Base-by-base conservation (phyloP, 2,329 filamentous ascomycete genomes). In the Verticillium zaregamsianum region DNA sequence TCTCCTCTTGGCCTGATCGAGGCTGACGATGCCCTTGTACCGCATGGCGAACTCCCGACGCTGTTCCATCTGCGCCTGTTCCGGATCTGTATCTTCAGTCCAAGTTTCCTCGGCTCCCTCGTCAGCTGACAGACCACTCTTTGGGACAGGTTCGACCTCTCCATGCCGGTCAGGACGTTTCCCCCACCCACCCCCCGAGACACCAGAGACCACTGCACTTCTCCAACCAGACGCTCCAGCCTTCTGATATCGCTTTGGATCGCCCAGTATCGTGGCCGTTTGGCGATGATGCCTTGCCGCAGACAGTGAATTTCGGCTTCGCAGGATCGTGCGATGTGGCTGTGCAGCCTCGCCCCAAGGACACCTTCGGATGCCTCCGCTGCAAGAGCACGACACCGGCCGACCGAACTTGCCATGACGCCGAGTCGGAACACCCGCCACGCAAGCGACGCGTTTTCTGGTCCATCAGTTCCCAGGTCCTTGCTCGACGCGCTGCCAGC, bases 241-340 rank as follows among this genome's bases (percentile, higher is more conserved):
- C 31, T 55, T 8, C 32, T 55, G 12, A 62, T 25, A 14, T 33
- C 40, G 20, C 49, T 45, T 6, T 39, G 59, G 11, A 62, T 61
- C 5, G n/a, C 17, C 15, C 37, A 17, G n/a, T 52, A 62, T 14
- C 61, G 31, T 25, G 14, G 7, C 9, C 57, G 59, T 35, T 57
- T 61, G 39, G 20, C 25, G 3, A 31, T 49, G 11, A 55, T 17
- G n/a, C 20, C 31, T 12, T 58, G 57, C 6, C 9, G 40, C 35
- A 61, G 23, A 35, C 61, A 60, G 45, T 55, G 17, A 32, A 62
- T n/a, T 17, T 62, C 58, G 2, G 39, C 59, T 68, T 66, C 57
- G 72, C 72, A 73, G 23, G 72, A 71, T 66, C 70, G 66, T 3
- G 67, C 63, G 2, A 73, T 69, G 2, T 65, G 3, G 60, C 61